phyloP scores from a whole-genome alignment of 2,329 filamentous ascomycete species.

The Thermomyces lanuginosus region DNA sequence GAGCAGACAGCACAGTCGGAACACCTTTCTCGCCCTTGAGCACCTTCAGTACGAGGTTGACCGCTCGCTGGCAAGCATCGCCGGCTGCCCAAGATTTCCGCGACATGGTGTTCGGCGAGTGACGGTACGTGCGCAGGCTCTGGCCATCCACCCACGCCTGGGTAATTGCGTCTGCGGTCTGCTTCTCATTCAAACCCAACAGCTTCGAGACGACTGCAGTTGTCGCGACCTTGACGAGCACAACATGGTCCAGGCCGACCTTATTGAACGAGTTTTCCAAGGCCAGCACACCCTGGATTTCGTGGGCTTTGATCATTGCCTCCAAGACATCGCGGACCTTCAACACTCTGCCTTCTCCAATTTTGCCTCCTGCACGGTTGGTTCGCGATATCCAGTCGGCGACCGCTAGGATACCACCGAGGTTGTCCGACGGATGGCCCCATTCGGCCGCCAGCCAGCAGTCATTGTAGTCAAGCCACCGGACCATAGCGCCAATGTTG shows the following conservation, averaged over 20 bases:
- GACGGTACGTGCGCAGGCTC: constrained; percentile 87
- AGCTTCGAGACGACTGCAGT: constrained; percentile 90
- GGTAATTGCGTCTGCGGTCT: constrained; percentile 88
- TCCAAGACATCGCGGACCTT: constrained; percentile 83
- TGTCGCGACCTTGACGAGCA: constrained; percentile 93
- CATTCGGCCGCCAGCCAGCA: constrained; percentile 98
- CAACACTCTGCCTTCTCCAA: constrained; percentile 59
- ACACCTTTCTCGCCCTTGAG: constrained; percentile 80
- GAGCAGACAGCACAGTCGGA: constrained; percentile 81
- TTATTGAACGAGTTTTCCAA: constrained; percentile 98
- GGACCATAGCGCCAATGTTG: constrained; percentile 97
- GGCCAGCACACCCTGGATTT: constrained; percentile 93
- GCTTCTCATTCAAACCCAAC: constrained; percentile 73
- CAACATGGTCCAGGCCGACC: constrained; percentile 93
- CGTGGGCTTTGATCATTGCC: constrained; percentile 97
- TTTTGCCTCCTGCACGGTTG: constrained; percentile 66
- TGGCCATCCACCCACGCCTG: constrained; percentile 98
- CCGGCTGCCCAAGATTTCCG: constrained; percentile 98
- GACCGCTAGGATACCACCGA: constrained; percentile 89
- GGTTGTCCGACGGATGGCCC: constrained; percentile 96
- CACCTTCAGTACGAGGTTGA: constrained; percentile 82
- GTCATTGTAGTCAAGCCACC: constrained; percentile 99
- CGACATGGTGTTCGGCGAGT: constrained; percentile 98
- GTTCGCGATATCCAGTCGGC: constrained; percentile 96
- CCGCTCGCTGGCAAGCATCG: constrained; percentile 89